Evolutionary conservation across 2,329 filamentous ascomycete genomes (phyloP).

Genomic region (Aspergillus chevalieri): DNA sequence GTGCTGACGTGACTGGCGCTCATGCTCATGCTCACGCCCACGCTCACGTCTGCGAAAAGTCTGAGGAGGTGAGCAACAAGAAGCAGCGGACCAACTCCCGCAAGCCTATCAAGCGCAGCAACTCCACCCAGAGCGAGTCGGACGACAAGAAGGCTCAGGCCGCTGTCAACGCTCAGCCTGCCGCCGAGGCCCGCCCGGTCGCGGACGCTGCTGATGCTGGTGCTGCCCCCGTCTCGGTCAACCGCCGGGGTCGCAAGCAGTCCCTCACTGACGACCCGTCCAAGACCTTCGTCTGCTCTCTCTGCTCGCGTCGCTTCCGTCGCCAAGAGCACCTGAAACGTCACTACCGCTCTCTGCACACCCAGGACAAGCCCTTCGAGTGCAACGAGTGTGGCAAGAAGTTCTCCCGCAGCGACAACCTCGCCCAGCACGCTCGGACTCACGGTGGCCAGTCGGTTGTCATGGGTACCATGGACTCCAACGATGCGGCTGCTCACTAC

Average conservation of each 20-base stretch:
- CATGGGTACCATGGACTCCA: conserved; percentile 77
- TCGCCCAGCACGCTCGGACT: conserved; percentile 90
- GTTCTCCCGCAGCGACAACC: conserved; percentile 96
- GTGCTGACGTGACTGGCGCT: conserved; percentile 27
- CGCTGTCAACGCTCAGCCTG: conserved; percentile 29
- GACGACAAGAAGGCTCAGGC: conserved; percentile 26
- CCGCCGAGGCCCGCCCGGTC: conserved; percentile 36
- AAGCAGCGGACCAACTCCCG: conserved; percentile 42
- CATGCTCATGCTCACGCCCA: conserved; percentile 16
- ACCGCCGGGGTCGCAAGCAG: conserved; percentile 95
- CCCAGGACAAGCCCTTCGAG: conserved; percentile 96
- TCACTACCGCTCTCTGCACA: conserved; percentile 97
- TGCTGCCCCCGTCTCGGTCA: conserved; percentile 52
- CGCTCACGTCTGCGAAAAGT: conserved; percentile 38
- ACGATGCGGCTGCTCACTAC: conserved; percentile 51
- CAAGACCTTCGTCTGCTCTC: conserved; percentile 95
- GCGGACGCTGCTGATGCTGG: conserved; percentile 39
- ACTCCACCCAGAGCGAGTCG: conserved; percentile 22
- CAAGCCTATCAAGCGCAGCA: conserved; percentile 31
- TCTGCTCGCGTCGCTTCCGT: conserved; percentile 95
- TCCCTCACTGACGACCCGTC: conserved; percentile 94
- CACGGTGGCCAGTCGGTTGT: conserved; percentile 85
- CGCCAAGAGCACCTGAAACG: conserved; percentile 98
- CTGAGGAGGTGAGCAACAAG: conserved; percentile 42
- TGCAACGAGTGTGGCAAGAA: conserved; percentile 98